Percentiles rank a stretch among this genome's conserved stretches.
Conservation (phyloP, 2,329 filamentous ascomycete species). For the Trichophyton simii region DNA sequence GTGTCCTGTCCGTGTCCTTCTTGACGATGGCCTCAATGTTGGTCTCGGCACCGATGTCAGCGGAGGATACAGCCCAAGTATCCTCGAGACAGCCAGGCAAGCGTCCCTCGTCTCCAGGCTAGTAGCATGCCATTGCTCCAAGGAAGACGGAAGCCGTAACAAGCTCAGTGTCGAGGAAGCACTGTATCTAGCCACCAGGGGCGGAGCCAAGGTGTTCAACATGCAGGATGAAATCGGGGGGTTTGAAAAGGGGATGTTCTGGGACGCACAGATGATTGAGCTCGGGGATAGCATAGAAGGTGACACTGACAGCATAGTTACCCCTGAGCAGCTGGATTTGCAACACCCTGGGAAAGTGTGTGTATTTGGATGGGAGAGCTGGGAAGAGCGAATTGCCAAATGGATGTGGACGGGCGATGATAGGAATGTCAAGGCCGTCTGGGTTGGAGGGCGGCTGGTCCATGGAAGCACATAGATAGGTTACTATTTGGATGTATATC, state of each 20-base stretch:
- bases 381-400: slow-evolving; percentile 76
- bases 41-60: slow-evolving; percentile 85
- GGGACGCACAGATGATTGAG: slow-evolving; percentile 75
- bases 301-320: neutral
- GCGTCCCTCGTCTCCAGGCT: slow-evolving; percentile 65
- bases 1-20: slow-evolving; percentile 59
- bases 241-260: slow-evolving; percentile 78
- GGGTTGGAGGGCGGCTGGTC: slow-evolving; percentile 75
- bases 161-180: slow-evolving; percentile 78
- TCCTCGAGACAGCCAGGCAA: slow-evolving; percentile 73
- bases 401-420: slow-evolving; percentile 94
- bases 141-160: slow-evolving; percentile 1
- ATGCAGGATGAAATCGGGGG: slow-evolving; percentile 59
- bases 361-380: slow-evolving; percentile 82
- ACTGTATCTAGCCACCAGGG: slow-evolving; percentile 74
- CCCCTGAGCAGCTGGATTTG: slow-evolving; percentile 15
- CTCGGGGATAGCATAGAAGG: slow-evolving; percentile 39
- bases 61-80: slow-evolving; percentile 70
- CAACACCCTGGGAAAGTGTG: slow-evolving; percentile 55
- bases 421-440: slow-evolving; percentile 75
- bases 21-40: slow-evolving; percentile 62
- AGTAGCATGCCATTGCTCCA: slow-evolving; percentile 43
- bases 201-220: slow-evolving; percentile 71
- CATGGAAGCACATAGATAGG: slow-evolving; percentile 34
- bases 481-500: neutral